Evolutionary conservation across 352 stramenopile species (phyloP), one percentile per base, ranked within the genome.

Genomic region (Globisporangium sylvaticum): DNA sequence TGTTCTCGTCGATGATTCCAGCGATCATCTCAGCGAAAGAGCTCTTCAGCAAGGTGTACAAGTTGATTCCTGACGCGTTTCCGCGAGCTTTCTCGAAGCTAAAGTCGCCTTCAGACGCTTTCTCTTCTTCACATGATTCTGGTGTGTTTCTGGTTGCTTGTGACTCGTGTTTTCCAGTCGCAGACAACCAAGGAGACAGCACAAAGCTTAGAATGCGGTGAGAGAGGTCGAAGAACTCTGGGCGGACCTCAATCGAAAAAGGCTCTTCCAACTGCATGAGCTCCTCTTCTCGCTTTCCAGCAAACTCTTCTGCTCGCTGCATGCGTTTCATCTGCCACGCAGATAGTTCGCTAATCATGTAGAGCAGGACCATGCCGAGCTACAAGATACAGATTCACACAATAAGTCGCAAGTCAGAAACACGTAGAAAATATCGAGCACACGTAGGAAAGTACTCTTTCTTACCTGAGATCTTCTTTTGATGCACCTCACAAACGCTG

Each of bases 271-370:
- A 68, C 48, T 89, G 80, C 69, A 84, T 84, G 24, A 92, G 69
- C 53, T 93, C 77, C 24, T 91, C 79, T 61, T 92, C 82, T 14
- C 74, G 75, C 68, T 90, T 89, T 0, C 83, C 78, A 1, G 76
- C 78, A 25, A 90, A 89, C 31, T 84, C 79, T 58, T 95, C 87
- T 0, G 78, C 79, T 62, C 89, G 91, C 59, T 96, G 87, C 87
- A 96, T 94, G 62, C 85, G 86, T 58, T 95, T 92, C 85, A 96
- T 95, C 77, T 96, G 86, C 87, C 88, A 96, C 27, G 82, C 80
- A 3, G 87, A 92, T 3, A 96, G 59, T 31, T 94, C 87, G 22
- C 87, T 90, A 29, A 96, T 54, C 42, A 96, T 79, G 57, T 80
- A 74, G 25, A 96, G 66, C 58, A 93, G 50, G 34, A 95, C 66